phyloP scores from a whole-genome alignment of 2,329 filamentous ascomycete species.

The Fusarium zealandicum region DNA sequence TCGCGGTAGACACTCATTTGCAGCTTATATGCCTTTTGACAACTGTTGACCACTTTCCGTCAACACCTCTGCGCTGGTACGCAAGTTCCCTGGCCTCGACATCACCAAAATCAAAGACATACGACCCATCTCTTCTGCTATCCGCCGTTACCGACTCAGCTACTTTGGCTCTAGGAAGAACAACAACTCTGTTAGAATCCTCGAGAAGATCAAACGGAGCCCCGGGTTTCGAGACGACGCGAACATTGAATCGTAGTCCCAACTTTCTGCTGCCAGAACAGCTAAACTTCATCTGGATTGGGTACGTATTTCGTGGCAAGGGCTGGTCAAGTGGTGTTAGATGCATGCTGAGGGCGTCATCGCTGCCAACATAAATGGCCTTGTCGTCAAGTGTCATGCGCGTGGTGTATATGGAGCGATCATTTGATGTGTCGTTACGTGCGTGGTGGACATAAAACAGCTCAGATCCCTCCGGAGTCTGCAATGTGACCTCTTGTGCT shows the following conservation, averaged over 20 bases:
- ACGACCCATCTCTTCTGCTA: not conserved
- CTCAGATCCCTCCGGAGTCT: conserved; percentile 42
- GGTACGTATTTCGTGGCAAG: conserved; percentile 43
- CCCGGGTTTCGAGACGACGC: conserved; percentile 14
- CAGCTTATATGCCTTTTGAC: not conserved
- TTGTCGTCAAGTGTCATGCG: conserved; percentile 41
- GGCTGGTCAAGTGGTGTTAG: conserved; percentile 44
- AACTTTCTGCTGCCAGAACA: conserved; percentile 11
- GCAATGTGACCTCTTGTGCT: conserved; percentile 44
- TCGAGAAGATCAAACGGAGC: conserved; percentile 29
- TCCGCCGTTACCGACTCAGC: conserved; percentile 1
- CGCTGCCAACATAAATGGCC: conserved; percentile 36
- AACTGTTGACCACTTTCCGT: conserved; percentile 26
- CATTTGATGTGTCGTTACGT: conserved; percentile 41
- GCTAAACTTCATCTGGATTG: conserved; percentile 32
- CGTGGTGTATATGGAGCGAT: conserved; percentile 45
- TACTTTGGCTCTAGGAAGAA: not conserved
- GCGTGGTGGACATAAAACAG: conserved; percentile 48
- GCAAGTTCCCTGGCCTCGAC: conserved; percentile 1
- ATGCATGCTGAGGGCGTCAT: conserved; percentile 42
- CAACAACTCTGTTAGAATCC: conserved; percentile 24
- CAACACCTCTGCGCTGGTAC: conserved; percentile 23
- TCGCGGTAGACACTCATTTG: too few species aligned
- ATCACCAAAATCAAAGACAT: conserved; percentile 6
- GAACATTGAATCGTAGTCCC: not conserved